Percentiles rank a stretch among this genome's conserved stretches.
These are phyloP conservation scores for Phytophthora multivora DNA, from an alignment of 352 stramenopile genomes.

Conservation along the genomic window DNA sequence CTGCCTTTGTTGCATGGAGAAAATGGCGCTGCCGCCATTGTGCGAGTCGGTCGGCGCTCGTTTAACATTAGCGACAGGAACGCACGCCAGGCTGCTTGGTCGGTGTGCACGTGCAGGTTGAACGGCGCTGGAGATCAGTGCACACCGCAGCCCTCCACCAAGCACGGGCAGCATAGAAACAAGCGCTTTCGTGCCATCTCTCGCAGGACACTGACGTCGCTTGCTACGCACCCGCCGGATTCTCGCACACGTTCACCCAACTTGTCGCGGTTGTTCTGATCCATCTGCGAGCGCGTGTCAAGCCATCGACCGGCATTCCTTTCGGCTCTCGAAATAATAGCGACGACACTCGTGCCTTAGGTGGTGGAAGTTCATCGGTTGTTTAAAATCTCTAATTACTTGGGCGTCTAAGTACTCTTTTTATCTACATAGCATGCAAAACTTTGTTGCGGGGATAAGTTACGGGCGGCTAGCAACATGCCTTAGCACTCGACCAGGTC, in stretches of 20 bases:
- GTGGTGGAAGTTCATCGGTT: constrained; percentile 9
- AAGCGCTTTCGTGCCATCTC: constrained; percentile 9
- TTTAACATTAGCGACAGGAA: constrained; percentile 20
- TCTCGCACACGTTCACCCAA: constrained; percentile 5
- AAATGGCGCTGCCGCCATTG: neutral
- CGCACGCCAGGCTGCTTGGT: constrained; percentile 19
- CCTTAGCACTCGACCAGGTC: constrained; percentile 65
- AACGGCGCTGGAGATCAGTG: constrained; percentile 18
- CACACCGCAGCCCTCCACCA: constrained; percentile 25
- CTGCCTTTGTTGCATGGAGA: neutral
- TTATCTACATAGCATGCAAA: constrained; percentile 44
- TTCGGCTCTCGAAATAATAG: constrained; percentile 9
- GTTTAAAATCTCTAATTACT: constrained; percentile 29
- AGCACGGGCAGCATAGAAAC: constrained; percentile 20
- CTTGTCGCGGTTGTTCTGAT: constrained; percentile 16
- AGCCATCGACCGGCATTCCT: constrained; percentile 3
- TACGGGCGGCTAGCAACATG: constrained; percentile 10
- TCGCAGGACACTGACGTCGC: constrained; percentile 7
- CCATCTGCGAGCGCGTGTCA: constrained; percentile 6
- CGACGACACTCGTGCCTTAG: neutral
- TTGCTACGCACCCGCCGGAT: constrained; percentile 21
- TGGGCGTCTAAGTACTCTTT: constrained; percentile 28
- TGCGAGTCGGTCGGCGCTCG: neutral
- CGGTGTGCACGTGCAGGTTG: neutral
- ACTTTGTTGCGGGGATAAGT: constrained; percentile 34